These are phyloP conservation scores for Prunus mira DNA, from an alignment of 306 rosid species.

Conservation along the genomic window DNA sequence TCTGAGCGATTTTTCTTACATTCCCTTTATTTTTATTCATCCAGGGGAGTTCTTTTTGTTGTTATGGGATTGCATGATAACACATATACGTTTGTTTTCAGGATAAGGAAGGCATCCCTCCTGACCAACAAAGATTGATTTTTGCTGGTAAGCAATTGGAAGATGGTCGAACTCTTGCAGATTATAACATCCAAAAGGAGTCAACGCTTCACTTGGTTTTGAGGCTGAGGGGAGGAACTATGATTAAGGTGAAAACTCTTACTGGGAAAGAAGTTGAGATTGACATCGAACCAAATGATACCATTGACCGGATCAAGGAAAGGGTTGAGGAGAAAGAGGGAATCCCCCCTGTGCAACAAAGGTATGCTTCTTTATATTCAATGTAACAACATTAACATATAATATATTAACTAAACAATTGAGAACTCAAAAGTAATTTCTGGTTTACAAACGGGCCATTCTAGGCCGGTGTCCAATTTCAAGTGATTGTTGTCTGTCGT, in stretches of 20 bases:
- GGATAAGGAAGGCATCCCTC: conserved; percentile 99
- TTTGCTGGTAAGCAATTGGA: conserved; percentile 99
- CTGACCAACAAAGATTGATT: conserved; percentile 93
- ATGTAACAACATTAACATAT: too few relatives aligned
- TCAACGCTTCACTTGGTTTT: conserved; percentile 90
- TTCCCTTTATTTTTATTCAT: background rate
- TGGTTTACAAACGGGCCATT: background rate
- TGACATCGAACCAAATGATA: conserved; percentile 90
- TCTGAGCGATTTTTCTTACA: background rate
- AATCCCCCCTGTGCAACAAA: conserved; percentile 97
- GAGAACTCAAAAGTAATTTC: background rate
- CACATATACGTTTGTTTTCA: conserved; percentile 20
- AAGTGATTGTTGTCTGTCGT: background rate
- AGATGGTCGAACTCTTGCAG: conserved; percentile 96
- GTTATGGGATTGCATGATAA: background rate
- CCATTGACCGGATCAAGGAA: conserved; percentile 91
- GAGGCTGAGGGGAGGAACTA: conserved; percentile 98
- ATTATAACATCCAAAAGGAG: conserved; percentile 94
- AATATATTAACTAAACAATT: too few relatives aligned
- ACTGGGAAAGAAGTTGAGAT: conserved; percentile 99
- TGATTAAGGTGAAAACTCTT: conserved; percentile 97
- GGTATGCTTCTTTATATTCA: conserved; percentile 33
- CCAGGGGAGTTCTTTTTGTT: background rate
- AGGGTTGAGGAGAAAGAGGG: conserved; percentile 98
- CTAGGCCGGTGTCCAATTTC: background rate